Conservation (phyloP, 176 grass and related monocot genomes). For the Cymbopogon citratus region DNA sequence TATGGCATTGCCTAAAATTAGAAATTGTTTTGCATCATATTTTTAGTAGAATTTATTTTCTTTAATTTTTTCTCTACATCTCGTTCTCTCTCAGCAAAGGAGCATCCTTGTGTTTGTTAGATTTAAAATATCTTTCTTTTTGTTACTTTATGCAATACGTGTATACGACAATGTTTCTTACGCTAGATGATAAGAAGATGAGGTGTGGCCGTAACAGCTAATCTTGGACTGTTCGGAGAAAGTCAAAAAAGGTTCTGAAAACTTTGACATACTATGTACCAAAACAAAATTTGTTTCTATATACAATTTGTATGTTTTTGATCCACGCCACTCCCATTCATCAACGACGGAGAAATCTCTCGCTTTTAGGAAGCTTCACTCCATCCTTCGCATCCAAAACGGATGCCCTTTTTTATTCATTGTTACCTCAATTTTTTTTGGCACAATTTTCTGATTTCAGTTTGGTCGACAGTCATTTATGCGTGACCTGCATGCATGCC, state of each 20-base stretch:
- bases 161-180: background rate
- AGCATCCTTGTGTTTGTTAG: background rate
- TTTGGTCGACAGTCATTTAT: background rate
- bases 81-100: background rate
- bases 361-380: background rate
- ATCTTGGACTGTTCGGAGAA: slow-evolving; percentile 5
- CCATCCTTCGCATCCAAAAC: background rate
- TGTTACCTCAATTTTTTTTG: background rate
- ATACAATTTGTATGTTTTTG: background rate
- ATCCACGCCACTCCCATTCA: background rate
- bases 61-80: background rate
- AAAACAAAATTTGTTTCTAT: background rate
- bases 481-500: slow-evolving; percentile 5
- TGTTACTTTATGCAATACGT: background rate
- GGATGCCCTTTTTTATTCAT: background rate
- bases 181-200: slow-evolving; percentile 3
- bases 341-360: background rate
- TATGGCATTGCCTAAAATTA: background rate
- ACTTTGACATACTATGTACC: background rate
- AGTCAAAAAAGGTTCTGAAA: background rate
- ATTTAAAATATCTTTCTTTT: background rate
- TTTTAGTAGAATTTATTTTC: background rate
- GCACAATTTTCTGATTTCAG: background rate
- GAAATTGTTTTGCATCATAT: background rate
- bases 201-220: slow-evolving; percentile 13